These are phyloP conservation scores for Madurella mycetomatis DNA, from an alignment of 2,329 filamentous ascomycete species.

Conservation along the genomic window DNA sequence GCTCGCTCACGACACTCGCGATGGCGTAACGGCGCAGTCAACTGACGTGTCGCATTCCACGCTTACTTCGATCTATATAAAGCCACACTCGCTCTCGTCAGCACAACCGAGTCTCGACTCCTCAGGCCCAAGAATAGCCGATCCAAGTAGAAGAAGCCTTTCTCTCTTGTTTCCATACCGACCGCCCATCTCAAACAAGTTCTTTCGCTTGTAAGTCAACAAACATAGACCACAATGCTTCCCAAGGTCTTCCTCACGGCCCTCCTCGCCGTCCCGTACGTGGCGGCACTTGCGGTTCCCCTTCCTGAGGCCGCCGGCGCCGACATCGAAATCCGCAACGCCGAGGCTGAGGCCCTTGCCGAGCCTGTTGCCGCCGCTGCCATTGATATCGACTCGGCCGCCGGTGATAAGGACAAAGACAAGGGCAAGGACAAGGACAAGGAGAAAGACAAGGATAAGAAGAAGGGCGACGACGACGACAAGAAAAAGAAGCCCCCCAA, in stretches of 20 bases:
- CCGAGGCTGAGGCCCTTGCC: background rate
- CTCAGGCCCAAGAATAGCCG: too few relatives aligned
- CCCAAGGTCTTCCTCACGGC: constrained; percentile 16
- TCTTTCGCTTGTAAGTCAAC: background rate
- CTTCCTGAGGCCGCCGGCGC: constrained; percentile 2
- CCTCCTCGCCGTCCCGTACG: constrained; percentile 12
- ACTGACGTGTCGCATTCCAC: too few relatives aligned
- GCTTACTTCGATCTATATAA: too few relatives aligned
- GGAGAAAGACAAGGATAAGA: constrained; percentile 1
- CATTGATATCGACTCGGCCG: constrained; percentile 6
- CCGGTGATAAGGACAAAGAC: constrained; percentile 3
- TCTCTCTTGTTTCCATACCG: background rate
- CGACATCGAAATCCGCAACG: constrained; percentile 3
- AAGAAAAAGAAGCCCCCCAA: constrained; percentile 12
- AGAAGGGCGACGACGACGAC: background rate
- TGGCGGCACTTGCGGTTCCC: constrained; percentile 11
- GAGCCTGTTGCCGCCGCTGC: background rate
- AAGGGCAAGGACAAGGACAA: constrained; percentile 7
- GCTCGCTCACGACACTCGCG: too few relatives aligned
- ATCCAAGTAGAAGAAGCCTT: background rate
- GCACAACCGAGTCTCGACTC: too few relatives aligned
- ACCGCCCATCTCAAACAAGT: too few relatives aligned
- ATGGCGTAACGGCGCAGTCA: too few relatives aligned
- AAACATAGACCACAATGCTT: constrained; percentile 3
- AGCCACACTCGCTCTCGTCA: too few relatives aligned